Evolutionary conservation across 768 basidiomycete genomes (phyloP).

Genomic region (Trametopsis cervina): DNA sequence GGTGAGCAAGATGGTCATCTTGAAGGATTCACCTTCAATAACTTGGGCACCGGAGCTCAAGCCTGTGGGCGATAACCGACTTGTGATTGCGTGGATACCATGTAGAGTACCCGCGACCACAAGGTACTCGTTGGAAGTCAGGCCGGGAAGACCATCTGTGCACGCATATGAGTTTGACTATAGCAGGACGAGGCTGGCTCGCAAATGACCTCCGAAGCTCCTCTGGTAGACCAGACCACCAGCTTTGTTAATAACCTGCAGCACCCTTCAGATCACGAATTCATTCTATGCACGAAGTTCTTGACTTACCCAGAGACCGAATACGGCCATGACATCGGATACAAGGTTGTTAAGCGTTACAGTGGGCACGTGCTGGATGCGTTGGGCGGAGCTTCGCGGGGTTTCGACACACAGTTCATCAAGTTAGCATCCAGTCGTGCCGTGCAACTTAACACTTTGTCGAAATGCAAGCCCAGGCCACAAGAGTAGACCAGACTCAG

Average conservation of each 20-base stretch:
- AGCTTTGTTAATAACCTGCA: constrained; percentile 93
- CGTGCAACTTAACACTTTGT: not conserved
- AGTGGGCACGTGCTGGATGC: constrained; percentile 10
- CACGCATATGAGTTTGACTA: not conserved
- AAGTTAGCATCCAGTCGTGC: not conserved
- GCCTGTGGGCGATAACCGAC: constrained; percentile 78
- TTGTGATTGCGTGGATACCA: constrained; percentile 98
- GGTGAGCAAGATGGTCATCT: constrained; percentile 86
- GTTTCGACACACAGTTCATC: not conserved
- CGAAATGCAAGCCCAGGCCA: constrained; percentile 35
- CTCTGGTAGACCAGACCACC: constrained; percentile 94
- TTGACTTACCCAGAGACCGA: constrained; percentile 78
- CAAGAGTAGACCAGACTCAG: constrained; percentile 21
- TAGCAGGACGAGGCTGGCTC: too few species aligned
- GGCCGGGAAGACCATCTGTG: constrained; percentile 81
- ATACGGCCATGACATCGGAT: constrained; percentile 59
- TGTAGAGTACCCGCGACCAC: constrained; percentile 95
- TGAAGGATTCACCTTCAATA: constrained; percentile 96
- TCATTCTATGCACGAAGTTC: too few species aligned
- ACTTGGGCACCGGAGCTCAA: constrained; percentile 83
- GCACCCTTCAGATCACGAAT: too few species aligned
- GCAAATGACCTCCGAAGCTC: constrained; percentile 72
- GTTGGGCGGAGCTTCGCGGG: constrained; percentile 11
- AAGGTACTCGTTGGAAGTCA: constrained; percentile 92
- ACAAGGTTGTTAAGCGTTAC: not conserved